phyloP scores from a whole-genome alignment of 1,139 yeast genomes.

The Kodamaea ohmeri region DNA sequence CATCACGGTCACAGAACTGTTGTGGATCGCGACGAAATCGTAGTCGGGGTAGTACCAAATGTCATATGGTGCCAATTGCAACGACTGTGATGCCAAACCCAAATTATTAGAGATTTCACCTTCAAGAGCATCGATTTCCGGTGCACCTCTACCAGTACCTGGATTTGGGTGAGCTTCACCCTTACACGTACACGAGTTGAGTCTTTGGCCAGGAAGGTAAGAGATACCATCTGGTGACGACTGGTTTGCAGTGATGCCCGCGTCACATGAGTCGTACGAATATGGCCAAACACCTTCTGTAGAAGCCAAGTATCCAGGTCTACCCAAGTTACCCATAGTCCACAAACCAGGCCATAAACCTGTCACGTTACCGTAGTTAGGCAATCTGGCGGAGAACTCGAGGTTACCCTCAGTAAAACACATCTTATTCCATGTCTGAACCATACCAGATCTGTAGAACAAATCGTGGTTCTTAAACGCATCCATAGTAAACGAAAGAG shows the following conservation, averaged over 20 bases:
- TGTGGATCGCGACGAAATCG: constrained; percentile 23
- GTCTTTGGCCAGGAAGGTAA: constrained; percentile 72
- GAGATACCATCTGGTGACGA: constrained; percentile 79
- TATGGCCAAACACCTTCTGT: constrained; percentile 92
- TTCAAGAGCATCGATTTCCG: constrained; percentile 31
- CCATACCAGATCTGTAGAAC: constrained; percentile 79
- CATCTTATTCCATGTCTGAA: constrained; percentile 79
- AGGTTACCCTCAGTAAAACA: constrained; percentile 77
- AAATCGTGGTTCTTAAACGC: constrained; percentile 70
- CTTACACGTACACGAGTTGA: constrained; percentile 39
- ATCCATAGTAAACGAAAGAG: constrained; percentile 64
- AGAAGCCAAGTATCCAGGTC: constrained; percentile 77
- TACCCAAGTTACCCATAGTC: constrained; percentile 82
- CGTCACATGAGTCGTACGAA: constrained; percentile 77
- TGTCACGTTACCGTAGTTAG: constrained; percentile 63
- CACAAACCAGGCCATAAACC: constrained; percentile 93
- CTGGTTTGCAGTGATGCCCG: constrained; percentile 88
- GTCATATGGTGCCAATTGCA: constrained; percentile 29
- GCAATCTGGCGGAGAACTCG: constrained; percentile 68
- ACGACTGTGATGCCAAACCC: constrained; percentile 30
- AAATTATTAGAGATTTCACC: constrained; percentile 21
- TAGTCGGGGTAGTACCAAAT: constrained; percentile 32
- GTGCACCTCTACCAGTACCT: constrained; percentile 31
- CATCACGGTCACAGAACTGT: constrained; percentile 24
- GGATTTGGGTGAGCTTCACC: constrained; percentile 29